Evolutionary conservation across 805 yeast species (phyloP).

Genomic region (Candida dendrica): DNA sequence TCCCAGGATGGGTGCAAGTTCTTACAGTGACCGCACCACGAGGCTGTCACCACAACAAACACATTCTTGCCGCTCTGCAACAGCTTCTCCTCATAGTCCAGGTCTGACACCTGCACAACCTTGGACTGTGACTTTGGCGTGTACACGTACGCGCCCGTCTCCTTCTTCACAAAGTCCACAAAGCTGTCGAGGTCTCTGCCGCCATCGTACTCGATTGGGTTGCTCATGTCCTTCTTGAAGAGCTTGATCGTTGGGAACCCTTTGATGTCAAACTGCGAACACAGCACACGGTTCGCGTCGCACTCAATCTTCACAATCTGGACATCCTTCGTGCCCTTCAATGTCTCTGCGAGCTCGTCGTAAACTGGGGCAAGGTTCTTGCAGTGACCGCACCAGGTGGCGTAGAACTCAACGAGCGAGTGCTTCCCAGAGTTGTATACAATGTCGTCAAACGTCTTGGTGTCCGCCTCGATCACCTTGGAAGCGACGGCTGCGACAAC

Average conservation of each 20-base stretch:
- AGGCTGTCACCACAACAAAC: slow-evolving; percentile 36
- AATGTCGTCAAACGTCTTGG: slow-evolving; percentile 44
- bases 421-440: slow-evolving; percentile 60
- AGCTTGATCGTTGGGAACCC: slow-evolving; percentile 92
- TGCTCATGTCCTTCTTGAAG: slow-evolving; percentile 66
- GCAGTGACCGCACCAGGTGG: slow-evolving; percentile 97
- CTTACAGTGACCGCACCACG: slow-evolving; percentile 51
- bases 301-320: slow-evolving; percentile 84
- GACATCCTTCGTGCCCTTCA: slow-evolving; percentile 47
- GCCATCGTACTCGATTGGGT: slow-evolving; percentile 60
- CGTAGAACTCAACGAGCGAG: slow-evolving; percentile 81
- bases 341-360: slow-evolving; percentile 74
- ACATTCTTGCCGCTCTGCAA: slow-evolving; percentile 17
- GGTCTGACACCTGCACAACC: slow-evolving; percentile 19
- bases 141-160: slow-evolving; percentile 25
- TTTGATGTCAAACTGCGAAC: slow-evolving; percentile 54
- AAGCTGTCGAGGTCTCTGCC: slow-evolving; percentile 66
- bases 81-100: slow-evolving; percentile 30
- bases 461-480: slow-evolving; percentile 36
- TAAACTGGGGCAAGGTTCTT: slow-evolving; percentile 81
- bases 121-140: slow-evolving; percentile 18
- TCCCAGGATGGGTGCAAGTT: slow-evolving; percentile 41
- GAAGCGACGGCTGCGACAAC: slow-evolving; percentile 10
- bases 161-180: slow-evolving; percentile 52
- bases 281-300: slow-evolving; percentile 77